Percentiles rank a stretch among this genome's conserved stretches.
These are phyloP conservation scores for Euryodendron excelsum DNA, from an alignment of 148 eudicot species.

Conservation along the genomic window DNA sequence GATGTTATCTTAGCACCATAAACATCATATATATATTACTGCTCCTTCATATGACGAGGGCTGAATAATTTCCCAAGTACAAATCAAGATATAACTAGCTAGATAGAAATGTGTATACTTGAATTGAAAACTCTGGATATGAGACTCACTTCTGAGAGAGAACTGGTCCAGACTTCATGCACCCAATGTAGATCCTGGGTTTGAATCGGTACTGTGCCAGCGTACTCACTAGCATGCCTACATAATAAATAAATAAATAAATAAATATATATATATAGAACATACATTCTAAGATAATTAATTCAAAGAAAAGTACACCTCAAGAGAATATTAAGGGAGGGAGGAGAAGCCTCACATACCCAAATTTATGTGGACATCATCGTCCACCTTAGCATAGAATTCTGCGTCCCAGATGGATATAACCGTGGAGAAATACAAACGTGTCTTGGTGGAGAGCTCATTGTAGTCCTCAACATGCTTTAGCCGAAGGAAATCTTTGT, in stretches of 20 bases:
- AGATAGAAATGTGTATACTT: too few relatives aligned
- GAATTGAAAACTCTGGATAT: too few relatives aligned
- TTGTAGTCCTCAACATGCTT: slow-evolving; percentile 88
- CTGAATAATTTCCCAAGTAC: too few relatives aligned
- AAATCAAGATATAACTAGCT: too few relatives aligned
- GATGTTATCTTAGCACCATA: too few relatives aligned
- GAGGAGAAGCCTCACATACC: slow-evolving; percentile 36
- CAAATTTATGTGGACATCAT: slow-evolving; percentile 84
- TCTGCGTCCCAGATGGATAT: slow-evolving; percentile 78
- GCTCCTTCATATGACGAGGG: too few relatives aligned
- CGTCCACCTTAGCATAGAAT: slow-evolving; percentile 85
- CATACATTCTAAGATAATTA: too few relatives aligned
- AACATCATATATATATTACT: too few relatives aligned
- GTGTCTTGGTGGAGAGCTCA: slow-evolving; percentile 83
- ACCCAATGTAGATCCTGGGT: slow-evolving; percentile 77
- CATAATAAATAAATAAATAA: background rate
- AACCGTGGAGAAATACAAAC: slow-evolving; percentile 68
- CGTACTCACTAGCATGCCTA: slow-evolving; percentile 59
- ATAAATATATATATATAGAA: background rate
- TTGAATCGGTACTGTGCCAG: slow-evolving; percentile 59
- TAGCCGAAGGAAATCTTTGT: slow-evolving; percentile 67
- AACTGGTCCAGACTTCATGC: slow-evolving; percentile 98
- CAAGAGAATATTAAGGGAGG: slow-evolving; percentile 9
- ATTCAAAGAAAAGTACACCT: background rate
- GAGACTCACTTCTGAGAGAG: slow-evolving; percentile 66